Evolutionary conservation across 148 eudicot genomes (phyloP).

Genomic region (Cornus florida): DNA sequence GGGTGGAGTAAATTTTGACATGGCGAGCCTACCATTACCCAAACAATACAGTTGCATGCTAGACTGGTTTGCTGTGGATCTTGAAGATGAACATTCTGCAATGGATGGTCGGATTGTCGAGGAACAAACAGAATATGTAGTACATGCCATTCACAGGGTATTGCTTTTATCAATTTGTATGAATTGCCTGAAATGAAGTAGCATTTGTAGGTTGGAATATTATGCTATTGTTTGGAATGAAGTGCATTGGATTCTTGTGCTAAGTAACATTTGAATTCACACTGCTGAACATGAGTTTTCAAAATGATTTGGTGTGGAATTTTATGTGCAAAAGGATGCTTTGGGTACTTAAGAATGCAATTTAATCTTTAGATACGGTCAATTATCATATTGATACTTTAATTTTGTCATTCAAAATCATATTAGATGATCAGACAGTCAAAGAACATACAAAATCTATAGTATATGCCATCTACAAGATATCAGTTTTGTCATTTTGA

Average conservation of each 20-base stretch:
- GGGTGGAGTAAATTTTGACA: constrained; percentile 44
- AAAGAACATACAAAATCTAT: no score
- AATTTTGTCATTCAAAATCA: no score
- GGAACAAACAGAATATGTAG: constrained; percentile 94
- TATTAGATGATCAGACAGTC: no score
- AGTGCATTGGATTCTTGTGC: not conserved
- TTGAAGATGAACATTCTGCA: constrained; percentile 99
- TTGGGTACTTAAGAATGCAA: no score
- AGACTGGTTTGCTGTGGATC: constrained; percentile 98
- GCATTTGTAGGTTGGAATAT: constrained; percentile 3
- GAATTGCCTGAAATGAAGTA: not conserved
- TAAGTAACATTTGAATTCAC: not conserved
- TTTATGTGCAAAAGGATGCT: no score
- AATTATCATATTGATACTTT: no score
- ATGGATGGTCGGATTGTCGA: constrained; percentile 96
- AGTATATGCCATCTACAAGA: no score
- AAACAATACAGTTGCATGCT: constrained; percentile 63
- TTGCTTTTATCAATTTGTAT: constrained; percentile 23
- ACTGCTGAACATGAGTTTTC: constrained; percentile 4
- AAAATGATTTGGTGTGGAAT: constrained; percentile 4
- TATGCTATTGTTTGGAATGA: constrained; percentile 4
- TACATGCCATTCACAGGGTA: constrained; percentile 98
- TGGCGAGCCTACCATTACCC: constrained; percentile 45
- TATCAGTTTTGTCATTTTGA: no score
- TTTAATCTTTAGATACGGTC: no score